A percentile compares a stretch with the other conserved stretches of the same genome.
These are phyloP conservation scores for Porpolomopsis calyptriformis DNA, from an alignment of 768 basidiomycete genomes.

Conservation along the genomic window DNA sequence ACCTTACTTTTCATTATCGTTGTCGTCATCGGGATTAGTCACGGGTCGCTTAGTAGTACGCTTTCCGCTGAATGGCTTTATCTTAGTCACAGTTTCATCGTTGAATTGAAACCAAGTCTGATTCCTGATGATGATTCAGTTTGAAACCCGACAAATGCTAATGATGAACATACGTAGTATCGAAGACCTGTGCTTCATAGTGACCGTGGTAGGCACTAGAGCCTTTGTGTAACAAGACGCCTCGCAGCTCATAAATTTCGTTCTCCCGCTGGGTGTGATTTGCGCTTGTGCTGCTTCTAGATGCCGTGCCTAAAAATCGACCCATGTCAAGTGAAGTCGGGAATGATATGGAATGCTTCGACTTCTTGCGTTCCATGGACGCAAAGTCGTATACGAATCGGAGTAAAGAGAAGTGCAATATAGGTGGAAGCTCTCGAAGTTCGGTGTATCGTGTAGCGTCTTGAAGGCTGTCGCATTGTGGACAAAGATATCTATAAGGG, in stretches of 20 bases:
- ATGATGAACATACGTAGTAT: slow-evolving; percentile 42
- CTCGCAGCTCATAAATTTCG: slow-evolving; percentile 67
- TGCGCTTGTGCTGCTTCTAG: slow-evolving; percentile 10
- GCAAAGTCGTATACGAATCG: slow-evolving; percentile 85
- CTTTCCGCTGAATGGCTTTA: slow-evolving; percentile 42
- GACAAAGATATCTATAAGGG: slow-evolving; percentile 62
- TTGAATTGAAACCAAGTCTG: slow-evolving; percentile 86
- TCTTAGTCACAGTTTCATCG: slow-evolving; percentile 71
- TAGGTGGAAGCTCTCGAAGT: slow-evolving; percentile 65
- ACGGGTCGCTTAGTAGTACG: slow-evolving; percentile 22
- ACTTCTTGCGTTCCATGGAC: slow-evolving; percentile 78
- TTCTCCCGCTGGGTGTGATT: slow-evolving; percentile 16
- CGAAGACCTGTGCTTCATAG: slow-evolving; percentile 79
- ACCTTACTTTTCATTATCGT: slow-evolving; percentile 15
- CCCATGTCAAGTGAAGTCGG: slow-evolving; percentile 67
- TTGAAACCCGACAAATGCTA: not conserved
- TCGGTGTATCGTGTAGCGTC: slow-evolving; percentile 73
- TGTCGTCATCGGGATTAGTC: slow-evolving; percentile 16
- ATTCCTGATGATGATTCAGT: slow-evolving; percentile 30
- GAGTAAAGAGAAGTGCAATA: slow-evolving; percentile 83
- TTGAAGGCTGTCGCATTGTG: slow-evolving; percentile 58
- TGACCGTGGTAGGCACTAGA: slow-evolving; percentile 87
- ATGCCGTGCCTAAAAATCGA: slow-evolving; percentile 38
- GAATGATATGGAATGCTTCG: slow-evolving; percentile 71
- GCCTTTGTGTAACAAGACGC: slow-evolving; percentile 83